These are phyloP conservation scores for Symbiodinium natans DNA, from an alignment of 73 alveolate genomes.

Conservation along the genomic window DNA sequence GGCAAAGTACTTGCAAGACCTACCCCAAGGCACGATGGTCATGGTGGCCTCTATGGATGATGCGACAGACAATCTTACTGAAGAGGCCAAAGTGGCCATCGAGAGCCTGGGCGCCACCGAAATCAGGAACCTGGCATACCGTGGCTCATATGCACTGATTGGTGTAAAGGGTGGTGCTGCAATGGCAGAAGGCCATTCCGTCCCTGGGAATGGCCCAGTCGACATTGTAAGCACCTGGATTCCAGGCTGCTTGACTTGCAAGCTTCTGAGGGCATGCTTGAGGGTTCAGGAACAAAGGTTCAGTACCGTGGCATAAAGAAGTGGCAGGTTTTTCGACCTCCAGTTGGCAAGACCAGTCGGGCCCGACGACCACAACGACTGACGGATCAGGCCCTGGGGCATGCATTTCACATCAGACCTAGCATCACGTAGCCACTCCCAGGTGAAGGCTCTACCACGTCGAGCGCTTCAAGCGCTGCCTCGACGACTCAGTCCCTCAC, in stretches of 20 bases:
- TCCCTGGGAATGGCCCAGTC: constrained; percentile 26
- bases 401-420: too few species aligned
- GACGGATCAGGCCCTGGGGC: background rate
- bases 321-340: background rate
- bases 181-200: constrained; percentile 23
- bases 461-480: background rate
- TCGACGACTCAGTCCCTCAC: background rate
- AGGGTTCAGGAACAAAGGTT: too few species aligned
- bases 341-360: background rate
- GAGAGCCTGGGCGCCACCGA: constrained; percentile 32
- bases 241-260: background rate
- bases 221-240: background rate
- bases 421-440: too few species aligned
- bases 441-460: background rate
- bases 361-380: background rate
- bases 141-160: constrained; percentile 49
- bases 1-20: background rate
- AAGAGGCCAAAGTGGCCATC: constrained; percentile 30
- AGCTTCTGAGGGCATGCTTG: background rate
- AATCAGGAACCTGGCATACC: constrained; percentile 11
- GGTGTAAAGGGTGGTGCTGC: constrained; percentile 48
- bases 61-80: constrained; percentile 27
- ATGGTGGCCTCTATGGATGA: constrained; percentile 56
- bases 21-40: constrained; percentile 28
- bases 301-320: too few species aligned